Base-by-base conservation (phyloP, 768 basidiomycete species). In the Boletellus ananiceps region DNA sequence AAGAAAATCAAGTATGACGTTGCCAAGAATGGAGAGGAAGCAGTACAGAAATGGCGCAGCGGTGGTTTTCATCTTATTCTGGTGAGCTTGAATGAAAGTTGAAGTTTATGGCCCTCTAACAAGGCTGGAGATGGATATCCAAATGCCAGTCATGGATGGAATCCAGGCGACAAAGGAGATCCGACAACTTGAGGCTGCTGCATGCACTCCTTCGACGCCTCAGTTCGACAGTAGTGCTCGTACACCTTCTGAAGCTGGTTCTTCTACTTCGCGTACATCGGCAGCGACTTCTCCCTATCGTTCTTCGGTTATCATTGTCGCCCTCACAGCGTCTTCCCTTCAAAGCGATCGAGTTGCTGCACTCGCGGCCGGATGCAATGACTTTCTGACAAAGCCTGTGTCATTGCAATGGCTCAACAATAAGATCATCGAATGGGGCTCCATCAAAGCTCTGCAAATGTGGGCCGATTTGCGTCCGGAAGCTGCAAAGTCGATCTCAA, bases 351-450 rank as follows among this genome's bases (percentile, higher is more conserved):
- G 96, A 73, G 91, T 97, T 40, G 86, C 86, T 16, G 96, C 96
- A n/a, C 83, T 99, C 34, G 94, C 91, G 5, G 96, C 96, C 2
- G 96, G 96, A 6, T 99, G 96, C 71, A 98, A 99, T 60, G 96
- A 99, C 67, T 99, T 98, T 71, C 69, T 99, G 42, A 98, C 94
- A 36, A 99, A 99, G 62, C 96, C 96, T 0, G 95, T 99, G 27
- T 92, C 90, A 7, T 74, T 96, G 25, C 76, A 86, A 39, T 99
- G 96, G 96, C 74, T 99, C 44, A 93, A 97, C 65, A 90, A 85
- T 73, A 99, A 99, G 74, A 94, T 98, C 64, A 90, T 95, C 52
- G 96, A 99, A 67, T 99, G 96, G 96, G 96, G 96, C 0, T 95
- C 92, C 3, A 98, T 99, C 71, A 93, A 93, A 65, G 89, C 88